Evolutionary conservation across 169 alveolate species (phyloP), one percentile per base, ranked within the genome.

Genomic region (Theileria luwenshuni): DNA sequence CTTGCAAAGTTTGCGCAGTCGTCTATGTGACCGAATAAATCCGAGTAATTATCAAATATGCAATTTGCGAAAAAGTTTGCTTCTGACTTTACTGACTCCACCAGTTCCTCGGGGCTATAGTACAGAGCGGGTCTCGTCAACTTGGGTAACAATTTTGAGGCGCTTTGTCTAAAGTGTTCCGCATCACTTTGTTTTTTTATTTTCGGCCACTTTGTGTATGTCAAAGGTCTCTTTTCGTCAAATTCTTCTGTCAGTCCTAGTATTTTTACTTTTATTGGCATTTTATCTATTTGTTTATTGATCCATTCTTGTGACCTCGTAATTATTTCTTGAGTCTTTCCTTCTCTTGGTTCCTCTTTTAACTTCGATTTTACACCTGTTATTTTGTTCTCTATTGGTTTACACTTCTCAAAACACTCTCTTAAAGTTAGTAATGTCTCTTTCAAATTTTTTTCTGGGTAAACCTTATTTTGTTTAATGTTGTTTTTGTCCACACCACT

Each of bases 61-160:
- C 60, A 56, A 48, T 71, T 62, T 33, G 73, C 71, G 58, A 79
- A 48, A 49, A 49, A 72, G 48, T 41, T 25, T 17, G 51, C 13
- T 5, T 79, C 87, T 28, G 60, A 67, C 35, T 60, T 62, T 19
- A 74, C 35, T 12, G 33, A 17, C 27, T 79, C 77, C 47, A 79
- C 63, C 45, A 79, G 30, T 28, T 38, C 68, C 25, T 72, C 83
- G 5, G 71, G 83, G 38, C 56, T 38, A 51, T 72, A 79, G 52
- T 69, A 69, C 68, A 79, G 23, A 17, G 30, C 58, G 0, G 87
- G 87, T 25, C 87, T 67, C 42, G 83, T 79, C 21, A 79, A 54
- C 61, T 38, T 38, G 21, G 87, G 87, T 3, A 79, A 7, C 72
- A 56, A 51, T n/a, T 49, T 56, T 1, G 68, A 30, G 8, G 83